phyloP scores from a whole-genome alignment of 2,329 filamentous ascomycete species.

The Calonectria fujianensis region DNA sequence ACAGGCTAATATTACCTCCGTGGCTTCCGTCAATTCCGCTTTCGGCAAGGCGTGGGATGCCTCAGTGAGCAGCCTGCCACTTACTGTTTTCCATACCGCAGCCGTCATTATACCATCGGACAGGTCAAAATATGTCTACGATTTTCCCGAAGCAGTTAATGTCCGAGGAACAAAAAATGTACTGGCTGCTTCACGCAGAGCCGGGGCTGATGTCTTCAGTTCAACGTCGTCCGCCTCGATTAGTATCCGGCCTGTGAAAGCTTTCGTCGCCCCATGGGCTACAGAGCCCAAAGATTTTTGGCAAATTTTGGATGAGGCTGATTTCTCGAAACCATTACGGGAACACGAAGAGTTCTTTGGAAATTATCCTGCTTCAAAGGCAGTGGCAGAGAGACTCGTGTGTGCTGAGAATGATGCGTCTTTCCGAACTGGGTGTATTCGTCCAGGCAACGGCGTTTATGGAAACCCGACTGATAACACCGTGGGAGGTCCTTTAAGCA shows the following conservation, averaged over 20 bases:
- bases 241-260: neutral
- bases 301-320: neutral
- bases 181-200: neutral
- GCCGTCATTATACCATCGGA: neutral
- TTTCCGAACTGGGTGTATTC: slow-evolving; percentile 6
- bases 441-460: slow-evolving; percentile 8
- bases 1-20: neutral
- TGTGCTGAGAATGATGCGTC: slow-evolving; percentile 3
- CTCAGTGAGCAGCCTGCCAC: neutral
- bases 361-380: slow-evolving; percentile 16
- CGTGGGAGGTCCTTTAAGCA: neutral
- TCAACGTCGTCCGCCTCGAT: slow-evolving; percentile 7
- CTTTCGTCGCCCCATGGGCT: neutral
- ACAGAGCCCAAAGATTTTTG: neutral
- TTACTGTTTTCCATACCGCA: slow-evolving; percentile 7
- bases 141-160: neutral
- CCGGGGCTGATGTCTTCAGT: slow-evolving; percentile 1
- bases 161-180: slow-evolving; percentile 10
- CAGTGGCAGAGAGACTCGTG: neutral
- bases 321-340: neutral
- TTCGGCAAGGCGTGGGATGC: neutral
- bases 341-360: slow-evolving; percentile 13
- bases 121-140: neutral
- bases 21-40: neutral
- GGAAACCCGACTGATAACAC: slow-evolving; percentile 17